These are phyloP conservation scores for Chlorophyllum brunneum DNA, from an alignment of 768 basidiomycete genomes.

Conservation along the genomic window DNA sequence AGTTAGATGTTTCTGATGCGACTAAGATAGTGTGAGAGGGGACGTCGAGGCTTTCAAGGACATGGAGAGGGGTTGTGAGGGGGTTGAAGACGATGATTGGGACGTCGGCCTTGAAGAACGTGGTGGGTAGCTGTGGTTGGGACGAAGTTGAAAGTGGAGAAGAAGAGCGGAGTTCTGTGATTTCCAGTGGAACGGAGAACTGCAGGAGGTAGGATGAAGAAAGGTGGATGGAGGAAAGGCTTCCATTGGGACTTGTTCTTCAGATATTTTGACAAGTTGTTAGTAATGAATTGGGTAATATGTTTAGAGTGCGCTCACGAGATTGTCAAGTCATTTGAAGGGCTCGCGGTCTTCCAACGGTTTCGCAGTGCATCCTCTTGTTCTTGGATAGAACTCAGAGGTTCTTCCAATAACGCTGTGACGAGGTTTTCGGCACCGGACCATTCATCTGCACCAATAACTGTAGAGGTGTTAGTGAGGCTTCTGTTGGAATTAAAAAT, in stretches of 20 bases:
- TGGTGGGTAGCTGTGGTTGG: slow-evolving; percentile 15
- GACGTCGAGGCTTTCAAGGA: slow-evolving; percentile 25
- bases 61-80: slow-evolving; percentile 42
- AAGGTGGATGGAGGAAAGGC: slow-evolving; percentile 24
- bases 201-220: slow-evolving; percentile 54
- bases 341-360: slow-evolving; percentile 40
- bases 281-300: neutral
- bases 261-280: slow-evolving; percentile 26
- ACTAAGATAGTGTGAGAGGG: slow-evolving; percentile 46
- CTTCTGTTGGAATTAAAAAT: slow-evolving; percentile 5
- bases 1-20: slow-evolving; percentile 20
- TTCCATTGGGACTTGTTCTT: slow-evolving; percentile 11
- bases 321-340: slow-evolving; percentile 30
- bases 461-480: slow-evolving; percentile 28
- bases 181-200: slow-evolving; percentile 46
- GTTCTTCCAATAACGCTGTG: slow-evolving; percentile 68
- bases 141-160: slow-evolving; percentile 18
- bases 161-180: slow-evolving; percentile 37
- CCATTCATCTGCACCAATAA: slow-evolving; percentile 53
- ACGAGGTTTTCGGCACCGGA: slow-evolving; percentile 56
- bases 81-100: slow-evolving; percentile 66
- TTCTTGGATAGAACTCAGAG: slow-evolving; percentile 51
- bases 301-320: slow-evolving; percentile 31
- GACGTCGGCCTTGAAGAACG: slow-evolving; percentile 49
- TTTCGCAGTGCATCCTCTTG: slow-evolving; percentile 39